These are phyloP conservation scores for Fusarium agapanthi DNA, from an alignment of 2,329 filamentous ascomycete species.

Conservation along the genomic window DNA sequence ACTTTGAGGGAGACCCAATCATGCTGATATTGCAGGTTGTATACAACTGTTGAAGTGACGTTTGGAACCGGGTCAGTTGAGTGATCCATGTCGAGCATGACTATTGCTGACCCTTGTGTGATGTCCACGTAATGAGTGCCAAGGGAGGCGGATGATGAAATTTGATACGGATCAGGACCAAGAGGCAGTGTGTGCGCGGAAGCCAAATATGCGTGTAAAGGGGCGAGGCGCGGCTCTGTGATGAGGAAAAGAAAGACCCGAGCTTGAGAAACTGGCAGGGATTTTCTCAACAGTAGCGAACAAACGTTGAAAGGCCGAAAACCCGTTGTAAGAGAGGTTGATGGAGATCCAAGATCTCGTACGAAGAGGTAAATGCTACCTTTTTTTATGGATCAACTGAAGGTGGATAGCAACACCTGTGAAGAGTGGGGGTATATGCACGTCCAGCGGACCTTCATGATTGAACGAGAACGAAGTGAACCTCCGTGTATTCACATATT, in stretches of 20 bases:
- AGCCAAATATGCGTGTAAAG: neutral
- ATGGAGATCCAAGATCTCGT: slow-evolving; percentile 10
- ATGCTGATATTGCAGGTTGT: slow-evolving; percentile 80
- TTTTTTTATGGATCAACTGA: slow-evolving; percentile 19
- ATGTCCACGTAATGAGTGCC: slow-evolving; percentile 1
- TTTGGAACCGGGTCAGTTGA: slow-evolving; percentile 25
- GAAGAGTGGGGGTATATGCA: neutral
- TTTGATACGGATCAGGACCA: neutral
- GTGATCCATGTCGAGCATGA: slow-evolving; percentile 22
- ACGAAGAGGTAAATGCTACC: slow-evolving; percentile 11
- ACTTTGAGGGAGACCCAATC: slow-evolving; percentile 72
- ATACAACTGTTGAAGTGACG: slow-evolving; percentile 61
- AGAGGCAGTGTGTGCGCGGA: slow-evolving; percentile 2
- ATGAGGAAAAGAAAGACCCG: neutral
- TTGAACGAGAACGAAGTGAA: neutral
- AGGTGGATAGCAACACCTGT: neutral
- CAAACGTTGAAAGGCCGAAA: neutral
- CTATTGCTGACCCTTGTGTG: neutral
- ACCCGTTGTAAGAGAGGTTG: neutral
- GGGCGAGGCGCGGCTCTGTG: neutral
- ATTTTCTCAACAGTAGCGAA: neutral
- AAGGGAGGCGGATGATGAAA: neutral
- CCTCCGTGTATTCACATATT: neutral
- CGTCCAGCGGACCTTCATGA: neutral
- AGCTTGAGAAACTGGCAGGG: neutral